Base-by-base conservation (phyloP, 1,284 basidiomycete species). In the Veloporphyrellus conicus region DNA sequence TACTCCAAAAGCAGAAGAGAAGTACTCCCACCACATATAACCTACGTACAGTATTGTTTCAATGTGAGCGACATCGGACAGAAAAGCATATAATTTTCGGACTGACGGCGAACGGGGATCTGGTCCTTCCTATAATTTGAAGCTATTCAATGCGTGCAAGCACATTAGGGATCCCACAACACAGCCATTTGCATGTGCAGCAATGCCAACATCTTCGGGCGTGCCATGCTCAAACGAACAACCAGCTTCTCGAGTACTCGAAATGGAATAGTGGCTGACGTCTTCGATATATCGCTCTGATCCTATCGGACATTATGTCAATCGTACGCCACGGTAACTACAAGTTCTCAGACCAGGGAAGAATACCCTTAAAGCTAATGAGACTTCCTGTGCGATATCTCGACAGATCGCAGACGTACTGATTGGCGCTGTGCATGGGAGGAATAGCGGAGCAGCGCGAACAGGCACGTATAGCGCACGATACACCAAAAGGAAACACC, bases 1-100 rank as follows among this genome's bases (percentile, higher is more conserved):
- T 31, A 54, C 49, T 18, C 54, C 67, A 0, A 58, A 55, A 2
- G 65, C 60, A 3, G 81, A 81, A 0, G 61, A 62, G 35, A 63
- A 63, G 50, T 37, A 40, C 63, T 78, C 72, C 81, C 81, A 11
- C 77, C 78, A 9, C 77, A 73, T 58, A 78, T 61, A 41, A 83
- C 72, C 78, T 78, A 33, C 25, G 35, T 15, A 7, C 7, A 22
- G 23, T 35, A 45, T 8, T 15, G 23, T 25, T 12, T 32, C n/a
- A 32, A 16, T 5, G 41, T 47, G 43, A 63, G 36, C 35, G 10
- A 6, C 20, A 36, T 20, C 6, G n/a, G 23, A 25, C 23, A 4
- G 8, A 4, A 25, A 25, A 4, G 23, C 4, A 25, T 4, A 25
- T 25, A 10, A 20, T 28, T 16, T 18, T 34, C 11, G 19, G 18